Percentiles rank a stretch among this genome's conserved stretches.
Conservation (phyloP, 768 basidiomycete genomes). For the Russula foetens region DNA sequence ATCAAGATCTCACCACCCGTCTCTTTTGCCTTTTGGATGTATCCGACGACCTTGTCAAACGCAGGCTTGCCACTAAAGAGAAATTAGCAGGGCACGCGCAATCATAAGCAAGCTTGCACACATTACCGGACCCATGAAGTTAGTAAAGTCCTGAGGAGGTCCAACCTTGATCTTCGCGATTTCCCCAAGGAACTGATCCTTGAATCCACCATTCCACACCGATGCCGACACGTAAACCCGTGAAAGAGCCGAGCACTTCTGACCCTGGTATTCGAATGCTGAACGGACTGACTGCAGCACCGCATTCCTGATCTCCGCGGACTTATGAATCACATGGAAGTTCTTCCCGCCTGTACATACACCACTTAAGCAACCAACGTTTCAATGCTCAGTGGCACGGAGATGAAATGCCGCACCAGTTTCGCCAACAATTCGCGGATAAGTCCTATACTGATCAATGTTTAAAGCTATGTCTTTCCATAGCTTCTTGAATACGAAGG, state of each 20-base stretch:
- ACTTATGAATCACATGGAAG: conserved; percentile 88
- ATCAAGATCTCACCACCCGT: conserved; percentile 84
- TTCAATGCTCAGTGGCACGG: background rate
- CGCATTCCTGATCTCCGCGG: conserved; percentile 84
- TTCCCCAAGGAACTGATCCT: conserved; percentile 65
- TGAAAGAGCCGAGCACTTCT: conserved; percentile 95
- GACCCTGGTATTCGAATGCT: conserved; percentile 96
- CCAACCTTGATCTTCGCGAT: conserved; percentile 84
- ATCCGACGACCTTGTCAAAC: conserved; percentile 77
- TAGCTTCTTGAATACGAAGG: conserved; percentile 86
- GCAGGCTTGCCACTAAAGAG: conserved; percentile 65
- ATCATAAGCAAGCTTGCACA: conserved; percentile 28
- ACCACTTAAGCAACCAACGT: background rate
- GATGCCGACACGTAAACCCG: conserved; percentile 84
- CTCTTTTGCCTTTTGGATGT: conserved; percentile 80
- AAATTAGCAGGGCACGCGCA: background rate
- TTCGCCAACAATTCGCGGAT: conserved; percentile 96
- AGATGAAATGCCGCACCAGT: conserved; percentile 41
- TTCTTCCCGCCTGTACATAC: conserved; percentile 74
- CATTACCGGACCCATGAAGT: conserved; percentile 98
- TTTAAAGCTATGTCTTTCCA: conserved; percentile 95
- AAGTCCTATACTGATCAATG: conserved; percentile 77
- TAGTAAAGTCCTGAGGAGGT: conserved; percentile 58
- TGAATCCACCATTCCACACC: conserved; percentile 82
- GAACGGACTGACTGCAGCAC: conserved; percentile 81